Evolutionary conservation across 2,329 filamentous ascomycete genomes (phyloP), one percentile per base, ranked within the genome.

Genomic region (Aspergillus floridensis): DNA sequence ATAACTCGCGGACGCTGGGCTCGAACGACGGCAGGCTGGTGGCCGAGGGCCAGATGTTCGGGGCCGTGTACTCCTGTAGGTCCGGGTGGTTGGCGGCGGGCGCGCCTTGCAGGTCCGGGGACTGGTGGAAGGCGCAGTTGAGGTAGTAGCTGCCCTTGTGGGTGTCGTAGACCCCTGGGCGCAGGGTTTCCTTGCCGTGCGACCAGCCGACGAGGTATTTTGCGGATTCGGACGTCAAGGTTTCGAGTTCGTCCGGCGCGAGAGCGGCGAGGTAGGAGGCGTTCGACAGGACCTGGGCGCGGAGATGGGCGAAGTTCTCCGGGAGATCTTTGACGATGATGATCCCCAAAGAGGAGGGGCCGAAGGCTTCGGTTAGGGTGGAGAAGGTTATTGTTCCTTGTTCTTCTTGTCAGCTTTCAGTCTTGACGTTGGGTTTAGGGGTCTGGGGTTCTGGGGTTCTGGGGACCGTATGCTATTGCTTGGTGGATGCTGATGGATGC

Each of bases 321-420:
- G 92, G 91, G 0, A 98, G 85, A 72, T 92, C 91, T 72, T 90
- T 92, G 51, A 99, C 93, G n/a, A 98, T 80, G 57, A 99, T 88
- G 55, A 99, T 96, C 0, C 95, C 95, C 12, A 98, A 81, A 2
- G 92, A 96, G 26, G 90, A 86, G 1, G 93, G 92, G 0, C 95
- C 95, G 72, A 99, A 98, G 0, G 95, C 95, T 66, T 89, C 72
- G 32, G 78, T 75, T 12, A 82, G 72, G 10, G 75, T 76, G 19
- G 76, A 70, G 61, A 79, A 80, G 6, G 79, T 74, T 49, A 82
- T 71, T 5, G 72, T 67, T 52, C 75, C 77, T 75, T 55, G 7
- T 14, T 16, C 7, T 2, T 11, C 4, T n/a, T n/a, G n/a, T n/a
- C n/a, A n/a, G n/a, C n/a, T n/a, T n/a, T n/a, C n/a, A n/a, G n/a